Percentiles rank a stretch among this genome's conserved stretches.
These are phyloP conservation scores for Hymenoscyphus repandus DNA, from an alignment of 2,329 filamentous ascomycete species.

Conservation along the genomic window DNA sequence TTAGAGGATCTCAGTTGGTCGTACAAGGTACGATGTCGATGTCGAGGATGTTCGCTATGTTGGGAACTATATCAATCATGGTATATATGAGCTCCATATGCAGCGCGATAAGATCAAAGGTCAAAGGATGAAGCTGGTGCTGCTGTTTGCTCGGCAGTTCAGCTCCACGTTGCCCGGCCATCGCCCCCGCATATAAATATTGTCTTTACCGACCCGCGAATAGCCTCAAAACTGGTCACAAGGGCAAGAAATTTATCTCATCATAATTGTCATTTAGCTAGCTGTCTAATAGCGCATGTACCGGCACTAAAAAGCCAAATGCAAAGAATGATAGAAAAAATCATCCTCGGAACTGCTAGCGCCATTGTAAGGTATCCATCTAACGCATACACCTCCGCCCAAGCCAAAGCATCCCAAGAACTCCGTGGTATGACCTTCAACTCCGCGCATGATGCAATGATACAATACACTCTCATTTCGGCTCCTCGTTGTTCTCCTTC, in stretches of 20 bases:
- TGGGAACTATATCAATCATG: background rate
- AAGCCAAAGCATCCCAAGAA: background rate
- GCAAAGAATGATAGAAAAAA: no score
- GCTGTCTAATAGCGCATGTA: no score
- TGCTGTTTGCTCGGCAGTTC: background rate
- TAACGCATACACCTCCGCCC: background rate
- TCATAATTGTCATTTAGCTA: no score
- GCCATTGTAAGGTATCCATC: no score
- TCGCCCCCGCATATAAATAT: no score
- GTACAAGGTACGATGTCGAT: background rate
- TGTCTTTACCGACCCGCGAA: background rate
- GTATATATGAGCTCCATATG: background rate
- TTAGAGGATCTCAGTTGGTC: no score
- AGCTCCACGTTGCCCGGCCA: no score
- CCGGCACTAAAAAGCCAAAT: no score
- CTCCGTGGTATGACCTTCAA: background rate
- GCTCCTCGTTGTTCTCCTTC: slow-evolving; percentile 7
- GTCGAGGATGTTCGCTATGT: no score
- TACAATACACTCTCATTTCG: background rate
- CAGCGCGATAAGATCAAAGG: background rate
- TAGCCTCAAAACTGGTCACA: background rate
- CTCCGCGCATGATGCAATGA: background rate
- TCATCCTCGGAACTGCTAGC: no score
- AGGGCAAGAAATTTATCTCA: no score
- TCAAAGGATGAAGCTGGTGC: background rate